Conservation (phyloP, 495 filamentous ascomycete species). For the Neurospora tetraspora region DNA sequence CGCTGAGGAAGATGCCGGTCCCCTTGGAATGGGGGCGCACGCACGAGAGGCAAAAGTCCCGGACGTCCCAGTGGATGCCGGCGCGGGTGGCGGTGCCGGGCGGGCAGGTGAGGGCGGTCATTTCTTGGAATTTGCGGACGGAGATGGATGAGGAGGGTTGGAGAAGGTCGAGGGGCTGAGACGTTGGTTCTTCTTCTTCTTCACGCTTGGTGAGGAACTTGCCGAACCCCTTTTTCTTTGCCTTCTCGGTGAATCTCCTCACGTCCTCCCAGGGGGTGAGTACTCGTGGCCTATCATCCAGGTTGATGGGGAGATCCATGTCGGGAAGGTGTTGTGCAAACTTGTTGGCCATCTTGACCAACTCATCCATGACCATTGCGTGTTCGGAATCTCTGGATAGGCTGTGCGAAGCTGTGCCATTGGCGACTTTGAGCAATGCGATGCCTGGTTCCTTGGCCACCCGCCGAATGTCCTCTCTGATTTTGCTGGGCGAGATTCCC, state of each 20-base stretch:
- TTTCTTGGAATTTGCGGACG: slow-evolving; percentile 41
- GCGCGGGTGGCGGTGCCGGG: slow-evolving; percentile 48
- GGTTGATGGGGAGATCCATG: slow-evolving; percentile 74
- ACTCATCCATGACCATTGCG: slow-evolving; percentile 48
- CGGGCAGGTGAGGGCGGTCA: slow-evolving; percentile 44
- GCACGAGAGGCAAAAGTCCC: slow-evolving; percentile 52
- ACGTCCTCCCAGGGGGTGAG: slow-evolving; percentile 58
- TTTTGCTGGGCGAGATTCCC: slow-evolving; percentile 49
- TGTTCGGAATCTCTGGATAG: slow-evolving; percentile 34
- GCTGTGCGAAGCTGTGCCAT: slow-evolving; percentile 38
- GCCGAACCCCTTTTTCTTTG: slow-evolving; percentile 15
- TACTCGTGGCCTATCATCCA: slow-evolving; percentile 68
- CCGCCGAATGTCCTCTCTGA: slow-evolving; percentile 36
- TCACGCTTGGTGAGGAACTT: slow-evolving; percentile 23
- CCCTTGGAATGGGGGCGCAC: slow-evolving; percentile 53
- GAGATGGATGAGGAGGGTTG: slow-evolving; percentile 7
- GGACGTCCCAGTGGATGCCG: slow-evolving; percentile 40
- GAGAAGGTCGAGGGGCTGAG: not conserved
- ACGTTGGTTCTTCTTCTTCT: slow-evolving; percentile 1
- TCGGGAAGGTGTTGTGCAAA: slow-evolving; percentile 65
- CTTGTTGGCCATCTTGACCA: slow-evolving; percentile 53
- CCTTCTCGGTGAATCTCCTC: slow-evolving; percentile 27
- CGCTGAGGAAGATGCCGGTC: slow-evolving; percentile 44
- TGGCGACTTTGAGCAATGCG: slow-evolving; percentile 33
- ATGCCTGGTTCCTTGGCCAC: slow-evolving; percentile 29